phyloP scores from a whole-genome alignment of 495 filamentous ascomycete genomes.

The Tuber indicum region DNA sequence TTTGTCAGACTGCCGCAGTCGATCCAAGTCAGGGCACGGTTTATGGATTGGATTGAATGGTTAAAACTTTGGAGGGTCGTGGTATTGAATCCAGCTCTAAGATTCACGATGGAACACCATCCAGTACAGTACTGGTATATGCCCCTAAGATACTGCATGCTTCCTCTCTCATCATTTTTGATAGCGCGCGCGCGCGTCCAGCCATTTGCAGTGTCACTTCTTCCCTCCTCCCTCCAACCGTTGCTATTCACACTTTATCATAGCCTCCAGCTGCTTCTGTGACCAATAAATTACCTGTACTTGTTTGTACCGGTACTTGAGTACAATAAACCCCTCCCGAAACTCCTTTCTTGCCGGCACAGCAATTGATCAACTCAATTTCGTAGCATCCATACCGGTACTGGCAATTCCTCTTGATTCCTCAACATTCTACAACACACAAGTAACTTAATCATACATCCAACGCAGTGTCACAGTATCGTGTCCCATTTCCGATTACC shows the following conservation, averaged over 20 bases:
- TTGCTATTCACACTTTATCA: background rate
- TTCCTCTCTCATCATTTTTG: background rate
- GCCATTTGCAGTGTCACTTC: background rate
- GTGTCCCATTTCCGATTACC: background rate
- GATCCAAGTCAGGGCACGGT: background rate
- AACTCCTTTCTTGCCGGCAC: background rate
- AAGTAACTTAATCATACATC: background rate
- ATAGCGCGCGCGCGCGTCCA: background rate
- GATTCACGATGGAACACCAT: background rate
- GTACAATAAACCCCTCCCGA: background rate
- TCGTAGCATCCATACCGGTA: background rate
- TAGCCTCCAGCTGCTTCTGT: background rate
- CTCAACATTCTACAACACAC: background rate
- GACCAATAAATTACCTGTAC: background rate
- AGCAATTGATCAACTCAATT: background rate
- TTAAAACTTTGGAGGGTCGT: background rate
- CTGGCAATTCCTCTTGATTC: background rate
- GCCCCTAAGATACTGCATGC: too few species aligned
- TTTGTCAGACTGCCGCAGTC: background rate
- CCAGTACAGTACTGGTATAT: too few species aligned
- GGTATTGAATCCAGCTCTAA: background rate
- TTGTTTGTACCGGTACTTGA: background rate
- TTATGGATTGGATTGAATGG: background rate
- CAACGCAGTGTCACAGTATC: background rate
- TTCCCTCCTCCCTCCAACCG: background rate